Percentiles rank a stretch among this genome's conserved stretches.
Evolutionary conservation across 1,284 basidiomycete species (phyloP).

Genomic region (Sanghuangporus weigelae): DNA sequence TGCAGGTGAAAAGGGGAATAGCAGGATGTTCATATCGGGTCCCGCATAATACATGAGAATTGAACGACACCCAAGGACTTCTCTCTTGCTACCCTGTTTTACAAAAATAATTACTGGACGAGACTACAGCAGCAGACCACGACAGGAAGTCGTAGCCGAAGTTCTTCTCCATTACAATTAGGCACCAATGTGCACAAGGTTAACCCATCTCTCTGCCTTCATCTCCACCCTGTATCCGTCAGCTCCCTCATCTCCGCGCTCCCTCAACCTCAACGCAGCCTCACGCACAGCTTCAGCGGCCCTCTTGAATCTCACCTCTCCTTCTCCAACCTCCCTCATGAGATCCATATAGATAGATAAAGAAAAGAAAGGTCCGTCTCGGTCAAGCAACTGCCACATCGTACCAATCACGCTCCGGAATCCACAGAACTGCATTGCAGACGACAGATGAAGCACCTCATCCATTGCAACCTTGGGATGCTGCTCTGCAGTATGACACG

Average conservation of each 20-base stretch:
- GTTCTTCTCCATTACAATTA: too few species aligned
- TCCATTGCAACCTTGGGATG: conserved; percentile 21
- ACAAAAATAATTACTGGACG: too few species aligned
- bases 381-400: conserved; percentile 31
- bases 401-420: conserved; percentile 35
- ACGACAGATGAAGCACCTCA: conserved; percentile 32
- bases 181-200: not conserved
- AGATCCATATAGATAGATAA: not conserved
- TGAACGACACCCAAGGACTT: too few species aligned
- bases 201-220: not conserved
- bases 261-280: not conserved
- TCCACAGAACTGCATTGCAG: conserved; percentile 31
- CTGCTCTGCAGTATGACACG: conserved; percentile 25
- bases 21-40: too few species aligned
- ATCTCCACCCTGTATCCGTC: not conserved
- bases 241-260: not conserved
- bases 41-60: too few species aligned
- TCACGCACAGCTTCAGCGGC: not conserved
- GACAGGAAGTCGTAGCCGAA: too few species aligned
- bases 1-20: too few species aligned
- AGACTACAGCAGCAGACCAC: too few species aligned
- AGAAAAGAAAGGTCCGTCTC: conserved; percentile 18
- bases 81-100: too few species aligned
- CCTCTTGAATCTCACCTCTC: not conserved
- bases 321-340: not conserved